Percentiles rank a stretch among this genome's conserved stretches.
These are phyloP conservation scores for Coniochaeta prunicola DNA, from an alignment of 2,329 filamentous ascomycete species.

Conservation along the genomic window DNA sequence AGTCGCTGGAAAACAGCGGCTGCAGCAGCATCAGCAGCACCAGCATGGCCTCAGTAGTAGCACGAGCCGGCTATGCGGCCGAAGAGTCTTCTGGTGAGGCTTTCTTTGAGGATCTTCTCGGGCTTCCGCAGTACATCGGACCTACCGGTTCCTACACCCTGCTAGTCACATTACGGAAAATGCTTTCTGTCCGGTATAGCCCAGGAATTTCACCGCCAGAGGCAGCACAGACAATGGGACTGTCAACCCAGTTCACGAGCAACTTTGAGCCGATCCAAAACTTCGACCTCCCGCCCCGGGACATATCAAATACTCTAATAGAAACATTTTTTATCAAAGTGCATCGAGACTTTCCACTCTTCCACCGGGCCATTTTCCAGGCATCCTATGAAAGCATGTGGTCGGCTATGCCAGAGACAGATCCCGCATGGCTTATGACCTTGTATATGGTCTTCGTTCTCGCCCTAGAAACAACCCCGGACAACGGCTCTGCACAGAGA, in stretches of 20 bases:
- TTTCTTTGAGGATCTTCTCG: constrained; percentile 9
- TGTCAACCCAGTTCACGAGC: background rate
- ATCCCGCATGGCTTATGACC: constrained; percentile 13
- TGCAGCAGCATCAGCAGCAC: too few relatives aligned
- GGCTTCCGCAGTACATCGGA: constrained; percentile 10
- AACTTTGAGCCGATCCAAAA: background rate
- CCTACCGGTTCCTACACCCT: constrained; percentile 10
- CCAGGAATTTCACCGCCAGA: constrained; percentile 1
- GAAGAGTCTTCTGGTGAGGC: constrained; percentile 2
- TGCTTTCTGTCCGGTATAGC: constrained; percentile 5
- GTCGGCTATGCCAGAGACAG: constrained; percentile 3
- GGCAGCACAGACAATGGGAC: constrained; percentile 6
- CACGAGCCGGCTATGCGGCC: background rate
- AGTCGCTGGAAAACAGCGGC: too few relatives aligned
- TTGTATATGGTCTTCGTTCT: constrained; percentile 14
- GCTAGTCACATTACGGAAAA: constrained; percentile 9
- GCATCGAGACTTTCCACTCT: constrained; percentile 12
- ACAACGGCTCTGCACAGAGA: too few relatives aligned
- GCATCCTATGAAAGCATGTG: constrained; percentile 10
- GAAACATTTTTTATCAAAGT: constrained; percentile 10
- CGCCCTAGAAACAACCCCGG: constrained; percentile 8
- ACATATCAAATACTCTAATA: constrained; percentile 11
- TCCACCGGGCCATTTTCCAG: constrained; percentile 12
- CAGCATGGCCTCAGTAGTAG: background rate
- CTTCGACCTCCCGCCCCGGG: constrained; percentile 9